phyloP scores from a whole-genome alignment of 192 early-diverging fungal genomes.

The Coemansia sp. region DNA sequence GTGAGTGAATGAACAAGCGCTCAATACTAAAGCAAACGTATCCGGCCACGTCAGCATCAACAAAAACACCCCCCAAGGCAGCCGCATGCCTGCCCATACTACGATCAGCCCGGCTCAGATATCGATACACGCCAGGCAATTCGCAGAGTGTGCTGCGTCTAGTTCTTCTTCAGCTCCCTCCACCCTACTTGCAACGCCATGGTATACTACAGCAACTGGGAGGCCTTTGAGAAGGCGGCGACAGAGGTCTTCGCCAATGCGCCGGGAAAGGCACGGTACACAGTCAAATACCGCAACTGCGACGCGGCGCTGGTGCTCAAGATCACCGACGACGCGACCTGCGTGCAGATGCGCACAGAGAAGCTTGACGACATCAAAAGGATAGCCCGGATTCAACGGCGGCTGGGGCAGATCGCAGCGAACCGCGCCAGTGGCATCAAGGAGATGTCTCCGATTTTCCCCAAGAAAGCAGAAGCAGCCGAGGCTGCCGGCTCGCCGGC shows the following conservation, averaged over 20 bases:
- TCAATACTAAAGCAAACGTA: no score
- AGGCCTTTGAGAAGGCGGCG: conserved; percentile 28
- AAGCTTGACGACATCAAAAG: conserved; percentile 29
- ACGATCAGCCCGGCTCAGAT: no score
- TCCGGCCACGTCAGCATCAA: no score
- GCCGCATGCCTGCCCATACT: no score
- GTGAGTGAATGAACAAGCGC: no score
- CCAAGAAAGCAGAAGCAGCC: conserved; percentile 1
- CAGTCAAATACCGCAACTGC: conserved; percentile 45
- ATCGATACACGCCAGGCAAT: no score
- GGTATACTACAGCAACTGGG: conserved; percentile 36
- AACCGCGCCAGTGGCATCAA: conserved; percentile 13
- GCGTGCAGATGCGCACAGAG: conserved; percentile 37
- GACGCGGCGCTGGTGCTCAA: conserved; percentile 34
- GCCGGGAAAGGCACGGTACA: conserved; percentile 28
- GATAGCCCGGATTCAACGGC: conserved; percentile 29
- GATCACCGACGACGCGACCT: conserved; percentile 38
- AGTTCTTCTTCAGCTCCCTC: neutral
- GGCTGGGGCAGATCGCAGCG: conserved; percentile 24
- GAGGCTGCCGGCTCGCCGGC: conserved; percentile 1
- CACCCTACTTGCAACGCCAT: neutral
- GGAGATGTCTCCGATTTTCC: conserved; percentile 22
- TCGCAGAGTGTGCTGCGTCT: neutral
- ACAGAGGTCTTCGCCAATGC: conserved; percentile 22
- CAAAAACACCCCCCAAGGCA: no score